A percentile compares a stretch with the other conserved stretches of the same genome.
Evolutionary conservation across 2,329 filamentous ascomycete species (phyloP).

Genomic region (Dothideomycetidae sp.): DNA sequence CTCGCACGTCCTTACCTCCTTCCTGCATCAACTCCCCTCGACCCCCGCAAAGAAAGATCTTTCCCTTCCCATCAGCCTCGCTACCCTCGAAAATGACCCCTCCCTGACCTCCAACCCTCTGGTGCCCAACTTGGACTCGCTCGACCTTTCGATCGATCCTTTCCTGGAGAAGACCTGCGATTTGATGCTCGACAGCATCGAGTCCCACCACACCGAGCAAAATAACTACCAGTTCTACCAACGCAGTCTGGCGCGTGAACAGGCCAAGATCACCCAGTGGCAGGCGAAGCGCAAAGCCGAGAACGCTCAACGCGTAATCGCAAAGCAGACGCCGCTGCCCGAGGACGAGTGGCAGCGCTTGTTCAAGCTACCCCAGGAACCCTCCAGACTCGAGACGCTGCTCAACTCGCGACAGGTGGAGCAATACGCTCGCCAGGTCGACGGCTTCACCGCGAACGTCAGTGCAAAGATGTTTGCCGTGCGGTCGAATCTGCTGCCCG

Average conservation of each 20-base stretch:
- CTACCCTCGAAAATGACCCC: slow-evolving; percentile 56
- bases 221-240: slow-evolving; percentile 99
- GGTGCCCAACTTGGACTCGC: slow-evolving; percentile 74
- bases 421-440: slow-evolving; percentile 94
- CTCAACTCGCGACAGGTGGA: slow-evolving; percentile 92
- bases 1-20: slow-evolving; percentile 89
- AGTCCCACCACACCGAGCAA: slow-evolving; percentile 94
- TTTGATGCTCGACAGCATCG: slow-evolving; percentile 87
- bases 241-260: slow-evolving; percentile 81
- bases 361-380: slow-evolving; percentile 95
- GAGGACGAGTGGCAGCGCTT: slow-evolving; percentile 97
- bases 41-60: slow-evolving; percentile 49
- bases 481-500: slow-evolving; percentile 51
- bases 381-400: slow-evolving; percentile 82
- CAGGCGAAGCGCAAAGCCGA: slow-evolving; percentile 93
- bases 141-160: slow-evolving; percentile 89
- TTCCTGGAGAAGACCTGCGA: slow-evolving; percentile 98
- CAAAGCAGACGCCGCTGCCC: slow-evolving; percentile 77
- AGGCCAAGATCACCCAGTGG: slow-evolving; percentile 93
- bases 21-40: slow-evolving; percentile 79
- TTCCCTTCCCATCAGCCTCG: slow-evolving; percentile 62
- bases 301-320: slow-evolving; percentile 68
- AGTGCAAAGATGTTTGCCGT: slow-evolving; percentile 98
- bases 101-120: slow-evolving; percentile 48
- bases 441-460: slow-evolving; percentile 84